Percentiles rank a stretch among this genome's conserved stretches.
phyloP scores from a whole-genome alignment of 164 flowering plant species.

The Liriodendron chinense region DNA sequence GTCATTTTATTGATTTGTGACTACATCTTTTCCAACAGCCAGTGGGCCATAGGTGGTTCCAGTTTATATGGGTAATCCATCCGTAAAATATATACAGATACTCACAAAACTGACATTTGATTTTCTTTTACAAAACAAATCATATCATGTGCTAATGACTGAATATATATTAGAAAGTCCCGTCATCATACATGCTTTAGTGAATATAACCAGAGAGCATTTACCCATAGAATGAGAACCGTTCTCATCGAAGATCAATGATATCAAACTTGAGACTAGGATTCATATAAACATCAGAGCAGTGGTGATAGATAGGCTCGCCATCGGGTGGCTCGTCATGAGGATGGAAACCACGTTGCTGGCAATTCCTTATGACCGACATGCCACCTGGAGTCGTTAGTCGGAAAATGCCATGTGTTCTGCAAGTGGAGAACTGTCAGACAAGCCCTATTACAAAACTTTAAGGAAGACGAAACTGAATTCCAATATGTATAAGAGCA shows the following conservation, averaged over 20 bases:
- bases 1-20: too few species aligned
- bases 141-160: neutral
- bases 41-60: neutral
- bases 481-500: neutral
- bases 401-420: slow-evolving; percentile 86
- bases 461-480: neutral
- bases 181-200: neutral
- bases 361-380: slow-evolving; percentile 75
- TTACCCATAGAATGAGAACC: neutral
- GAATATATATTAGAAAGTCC: neutral
- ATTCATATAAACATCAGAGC: slow-evolving; percentile 91
- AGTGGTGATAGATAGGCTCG: slow-evolving; percentile 77
- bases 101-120: neutral
- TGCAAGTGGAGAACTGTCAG: slow-evolving; percentile 22
- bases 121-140: slow-evolving; percentile 2
- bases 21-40: too few species aligned
- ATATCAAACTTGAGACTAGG: slow-evolving; percentile 72
- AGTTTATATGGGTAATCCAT: neutral
- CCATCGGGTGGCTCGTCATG: slow-evolving; percentile 84
- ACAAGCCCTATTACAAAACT: neutral
- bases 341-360: slow-evolving; percentile 86
- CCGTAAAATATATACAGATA: neutral
- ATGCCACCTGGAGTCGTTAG: slow-evolving; percentile 86
- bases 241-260: slow-evolving; percentile 77
- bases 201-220: neutral